These are phyloP conservation scores for Kazachstania kunashirensis DNA, from an alignment of 805 yeast genomes.

Conservation along the genomic window DNA sequence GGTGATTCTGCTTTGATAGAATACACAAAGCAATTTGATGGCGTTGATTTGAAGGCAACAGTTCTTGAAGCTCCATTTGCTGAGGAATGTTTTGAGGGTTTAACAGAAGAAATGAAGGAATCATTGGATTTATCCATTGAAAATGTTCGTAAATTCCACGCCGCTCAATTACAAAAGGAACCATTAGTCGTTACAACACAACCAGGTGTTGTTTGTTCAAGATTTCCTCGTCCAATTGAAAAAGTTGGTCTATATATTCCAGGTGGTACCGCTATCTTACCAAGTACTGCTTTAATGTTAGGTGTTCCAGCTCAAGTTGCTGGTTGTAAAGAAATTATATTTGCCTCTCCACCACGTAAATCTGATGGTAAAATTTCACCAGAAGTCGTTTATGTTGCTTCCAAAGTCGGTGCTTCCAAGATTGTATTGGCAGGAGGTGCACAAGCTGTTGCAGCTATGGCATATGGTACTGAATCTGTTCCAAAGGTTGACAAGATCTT, in stretches of 20 bases:
- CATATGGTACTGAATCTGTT: constrained; percentile 89
- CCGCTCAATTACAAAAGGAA: constrained; percentile 75
- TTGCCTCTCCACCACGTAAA: constrained; percentile 92
- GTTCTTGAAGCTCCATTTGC: constrained; percentile 85
- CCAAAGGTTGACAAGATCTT: constrained; percentile 93
- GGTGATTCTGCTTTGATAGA: constrained; percentile 90
- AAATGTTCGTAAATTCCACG: constrained; percentile 86
- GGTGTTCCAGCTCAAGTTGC: constrained; percentile 99
- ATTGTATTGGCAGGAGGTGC: constrained; percentile 98
- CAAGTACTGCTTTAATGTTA: constrained; percentile 95
- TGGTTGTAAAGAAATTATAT: constrained; percentile 81
- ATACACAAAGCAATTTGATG: constrained; percentile 84
- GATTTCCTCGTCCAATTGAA: constrained; percentile 92
- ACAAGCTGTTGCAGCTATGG: constrained; percentile 98
- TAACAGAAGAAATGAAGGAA: constrained; percentile 61
- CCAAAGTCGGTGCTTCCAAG: constrained; percentile 82
- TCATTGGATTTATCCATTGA: constrained; percentile 86
- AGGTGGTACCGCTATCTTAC: constrained; percentile 97
- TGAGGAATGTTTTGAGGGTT: constrained; percentile 57
- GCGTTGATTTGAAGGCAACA: constrained; percentile 62
- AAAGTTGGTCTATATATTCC: constrained; percentile 94
- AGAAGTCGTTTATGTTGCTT: constrained; percentile 95
- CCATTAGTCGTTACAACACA: constrained; percentile 79
- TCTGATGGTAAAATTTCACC: constrained; percentile 86
- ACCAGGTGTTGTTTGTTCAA: constrained; percentile 88